Conservation (phyloP, 306 rosid genomes). For the Cajanus cajan region DNA sequence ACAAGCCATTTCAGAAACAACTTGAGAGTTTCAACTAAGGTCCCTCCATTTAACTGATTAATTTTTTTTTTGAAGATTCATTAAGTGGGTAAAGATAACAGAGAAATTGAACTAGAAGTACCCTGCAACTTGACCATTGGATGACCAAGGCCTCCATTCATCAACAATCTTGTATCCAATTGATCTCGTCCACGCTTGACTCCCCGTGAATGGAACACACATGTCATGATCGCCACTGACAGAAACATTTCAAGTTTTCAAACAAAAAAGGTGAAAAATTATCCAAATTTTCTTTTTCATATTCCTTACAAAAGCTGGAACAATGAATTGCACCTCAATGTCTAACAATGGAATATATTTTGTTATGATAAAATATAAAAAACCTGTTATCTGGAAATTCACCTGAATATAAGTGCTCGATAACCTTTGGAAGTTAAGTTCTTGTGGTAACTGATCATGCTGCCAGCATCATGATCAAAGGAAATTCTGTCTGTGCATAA, state of each 20-base stretch:
- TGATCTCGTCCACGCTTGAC: conserved; percentile 84
- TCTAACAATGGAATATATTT: background rate
- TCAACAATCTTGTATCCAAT: conserved; percentile 70
- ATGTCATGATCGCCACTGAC: conserved; percentile 91
- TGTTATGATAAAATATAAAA: background rate
- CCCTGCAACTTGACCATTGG: conserved; percentile 85
- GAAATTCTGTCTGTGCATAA: conserved; percentile 50
- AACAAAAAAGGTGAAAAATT: background rate
- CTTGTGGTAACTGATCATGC: conserved; percentile 86
- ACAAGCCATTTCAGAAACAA: background rate
- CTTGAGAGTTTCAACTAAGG: background rate
- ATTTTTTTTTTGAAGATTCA: background rate
- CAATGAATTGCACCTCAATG: background rate
- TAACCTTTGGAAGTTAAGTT: conserved; percentile 81
- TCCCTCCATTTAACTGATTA: background rate
- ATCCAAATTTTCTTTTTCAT: background rate
- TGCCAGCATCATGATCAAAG: conserved; percentile 69
- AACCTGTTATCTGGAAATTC: conserved; percentile 14
- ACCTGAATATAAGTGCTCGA: conserved; percentile 89
- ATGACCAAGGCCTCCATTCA: conserved; percentile 90
- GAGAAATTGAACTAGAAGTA: conserved; percentile 30
- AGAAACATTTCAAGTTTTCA: background rate
- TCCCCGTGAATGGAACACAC: conserved; percentile 94
- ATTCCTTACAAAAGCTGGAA: background rate
- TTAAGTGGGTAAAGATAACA: background rate